Conservation (phyloP, 768 basidiomycete species). For the Tricholoma flavovirens region DNA sequence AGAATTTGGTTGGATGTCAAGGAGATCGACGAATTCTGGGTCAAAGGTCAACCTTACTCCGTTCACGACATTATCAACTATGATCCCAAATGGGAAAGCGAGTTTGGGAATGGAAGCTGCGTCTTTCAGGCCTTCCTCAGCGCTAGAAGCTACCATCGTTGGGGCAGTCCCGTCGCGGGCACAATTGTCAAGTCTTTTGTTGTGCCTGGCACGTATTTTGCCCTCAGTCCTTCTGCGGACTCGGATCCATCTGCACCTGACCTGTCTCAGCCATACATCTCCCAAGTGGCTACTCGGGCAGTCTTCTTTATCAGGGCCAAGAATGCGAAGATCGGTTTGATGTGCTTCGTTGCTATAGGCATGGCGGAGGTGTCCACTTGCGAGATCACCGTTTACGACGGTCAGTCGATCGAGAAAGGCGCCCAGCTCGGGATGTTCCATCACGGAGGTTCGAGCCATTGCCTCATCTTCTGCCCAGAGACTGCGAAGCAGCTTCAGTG, state of each 20-base stretch:
- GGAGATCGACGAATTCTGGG: background rate
- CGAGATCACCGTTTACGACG: constrained; percentile 36
- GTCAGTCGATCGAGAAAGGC: constrained; percentile 32
- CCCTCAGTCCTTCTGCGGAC: constrained; percentile 21
- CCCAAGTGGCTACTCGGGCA: constrained; percentile 40
- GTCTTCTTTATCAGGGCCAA: constrained; percentile 52
- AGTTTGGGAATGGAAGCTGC: no score
- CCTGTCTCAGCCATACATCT: constrained; percentile 35
- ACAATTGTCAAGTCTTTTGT: constrained; percentile 30
- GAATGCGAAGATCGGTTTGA: constrained; percentile 40
- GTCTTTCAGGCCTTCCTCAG: constrained; percentile 53
- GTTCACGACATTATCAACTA: background rate
- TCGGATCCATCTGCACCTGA: constrained; percentile 17
- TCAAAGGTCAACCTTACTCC: background rate
- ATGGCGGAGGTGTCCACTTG: constrained; percentile 60
- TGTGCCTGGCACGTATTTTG: constrained; percentile 47
- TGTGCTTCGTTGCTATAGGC: constrained; percentile 52
- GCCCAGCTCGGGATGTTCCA: constrained; percentile 59
- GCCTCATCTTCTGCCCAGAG: background rate
- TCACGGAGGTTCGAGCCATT: constrained; percentile 40
- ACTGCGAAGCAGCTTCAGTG: no score
- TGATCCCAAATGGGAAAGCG: no score
- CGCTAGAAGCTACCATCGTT: constrained; percentile 53
- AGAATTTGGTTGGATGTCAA: no score
- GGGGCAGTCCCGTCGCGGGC: constrained; percentile 54